Evolutionary conservation across 305 asterid genomes (phyloP), one percentile per base, ranked within the genome.

Genomic region (Fraxinus floribunda): DNA sequence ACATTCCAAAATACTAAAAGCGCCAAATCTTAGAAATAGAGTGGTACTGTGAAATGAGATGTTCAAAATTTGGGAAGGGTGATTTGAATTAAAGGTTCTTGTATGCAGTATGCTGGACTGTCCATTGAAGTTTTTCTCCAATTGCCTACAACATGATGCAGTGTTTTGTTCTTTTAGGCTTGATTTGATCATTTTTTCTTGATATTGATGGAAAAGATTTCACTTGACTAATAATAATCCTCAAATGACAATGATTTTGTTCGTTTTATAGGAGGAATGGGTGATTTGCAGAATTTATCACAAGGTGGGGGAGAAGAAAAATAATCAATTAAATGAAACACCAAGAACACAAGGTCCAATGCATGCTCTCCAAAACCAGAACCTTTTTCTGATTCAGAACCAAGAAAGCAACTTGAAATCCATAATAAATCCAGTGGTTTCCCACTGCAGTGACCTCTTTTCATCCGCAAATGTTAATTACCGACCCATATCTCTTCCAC

Each of bases 281-380:
- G 98, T 92, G 85, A 92, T 94, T 8, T 94, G 98, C 89, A 90
- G 98, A 85, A 93, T 92, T 22, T 81, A 85, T 15, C 93, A 90
- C 93, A 94, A 91, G 84, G 30, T 90, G 6, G 89, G 81, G 10
- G 98, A 92, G 79, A 94, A 90, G 92, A 91, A 88, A 83, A 83
- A 41, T 74, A 57, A 9, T 41, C 49, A 41, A 9, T 10, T 41
- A 10, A 41, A 41, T 41, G 49, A 41, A 9, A 41, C 49, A 9
- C 15, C 49, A 10, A 41, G 15, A 41, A 41, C 84, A 79, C 80
- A 79, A 18, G 73, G 79, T 26, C 81, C 76, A 10, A 72, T 86
- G 34, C 91, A 87, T 71, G 82, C 73, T 57, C 80, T 44, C 72
- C 85, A 80, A 80, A 86, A 74, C 22, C 86, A 74, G 70, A 86